Base-by-base conservation (phyloP, 805 yeast genomes). In the Priceomyces medius region DNA sequence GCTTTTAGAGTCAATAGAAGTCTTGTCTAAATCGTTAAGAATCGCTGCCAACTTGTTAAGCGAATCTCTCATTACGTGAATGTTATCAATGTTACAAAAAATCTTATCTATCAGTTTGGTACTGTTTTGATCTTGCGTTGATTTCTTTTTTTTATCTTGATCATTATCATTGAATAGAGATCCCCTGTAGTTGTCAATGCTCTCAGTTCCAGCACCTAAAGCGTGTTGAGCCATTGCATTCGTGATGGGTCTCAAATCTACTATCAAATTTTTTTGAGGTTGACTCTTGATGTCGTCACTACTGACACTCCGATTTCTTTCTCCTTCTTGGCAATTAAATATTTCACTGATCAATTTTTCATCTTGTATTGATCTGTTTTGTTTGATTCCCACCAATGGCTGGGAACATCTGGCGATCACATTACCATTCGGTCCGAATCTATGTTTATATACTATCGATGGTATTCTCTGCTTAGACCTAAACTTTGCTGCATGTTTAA, bases 171-270 rank as follows among this genome's bases (percentile, higher is more conserved):
- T 41, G 12, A 51, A 38, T n/a, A 44, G 29, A 24, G 42, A 50
- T 1, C 68, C 73, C 38, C 81, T 75, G 64, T 93, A 91, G 56
- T 88, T 80, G 43, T 91, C 97, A 74, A 89, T 86, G 49, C 79
- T 84, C 58, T 93, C 99, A 0, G 97, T 85, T 1, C 99, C 99
- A n/a, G 97, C 99, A 9, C 99, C 99, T 12, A 93, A 65, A 0
- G 98, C 98, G 35, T 88, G 87, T 54, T 93, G 98, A 0, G 97
- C 98, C 78, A 89, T 78, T 6, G 98, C 98, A 61, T 93, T 93
- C 0, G 97, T 85, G 19, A 89, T 61, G 0, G 99, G 99, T 42
- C 99, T 71, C 17, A 95, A 85, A 65, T 93, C 99, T 3, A 88
- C 91, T 21, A 93, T 81, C 20, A 93, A 62, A 54, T 90, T 75